Evolutionary conservation across 768 basidiomycete genomes (phyloP), one percentile per base, ranked within the genome.

Genomic region (Lactarius evosmus): DNA sequence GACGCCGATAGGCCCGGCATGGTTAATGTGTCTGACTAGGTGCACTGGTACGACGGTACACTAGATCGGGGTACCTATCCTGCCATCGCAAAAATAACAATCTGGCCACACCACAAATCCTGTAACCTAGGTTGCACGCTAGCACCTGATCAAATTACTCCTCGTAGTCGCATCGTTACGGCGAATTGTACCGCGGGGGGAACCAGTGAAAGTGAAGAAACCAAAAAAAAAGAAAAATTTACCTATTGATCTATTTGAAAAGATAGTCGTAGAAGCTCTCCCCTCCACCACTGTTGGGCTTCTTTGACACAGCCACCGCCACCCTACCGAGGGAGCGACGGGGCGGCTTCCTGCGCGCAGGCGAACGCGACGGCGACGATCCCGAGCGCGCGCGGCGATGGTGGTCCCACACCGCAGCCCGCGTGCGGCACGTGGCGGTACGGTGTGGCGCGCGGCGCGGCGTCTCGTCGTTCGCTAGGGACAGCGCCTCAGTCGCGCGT

Each of bases 331-430:
- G 19, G 27, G 33, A 17, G 29, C 63, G 41, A 49, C 52, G 58
- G 38, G 52, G 69, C 27, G 52, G 69, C 22, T 74, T 67, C 58
- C 75, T 68, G 55, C 84, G 73, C 7, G 74, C 78, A 32, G 85
- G 85, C 0, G 85, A 86, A 30, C 82, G 77, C 4, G 83, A 83
- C 14, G 82, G 85, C 0, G 84, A 84, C 5, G 83, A 84, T 4
- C 81, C 68, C 1, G 82, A 79, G 62, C 73, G 62, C 69, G 72
- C 68, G 40, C 72, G 71, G 16, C 74, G 58, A 49, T 25, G 40
- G 2, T 11, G 19, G 19, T 46, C 57, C 62, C 62, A 63, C 41
- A 58, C 70, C 64, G 75, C 63, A 33, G 74, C 58, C 64, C 74
- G 69, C 61, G 75, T 71, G 29, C 72, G 71, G 44, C 76, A 67